These are phyloP conservation scores for Phyllosticta paracitricarpa DNA, from an alignment of 2,329 filamentous ascomycete species.

Conservation along the genomic window DNA sequence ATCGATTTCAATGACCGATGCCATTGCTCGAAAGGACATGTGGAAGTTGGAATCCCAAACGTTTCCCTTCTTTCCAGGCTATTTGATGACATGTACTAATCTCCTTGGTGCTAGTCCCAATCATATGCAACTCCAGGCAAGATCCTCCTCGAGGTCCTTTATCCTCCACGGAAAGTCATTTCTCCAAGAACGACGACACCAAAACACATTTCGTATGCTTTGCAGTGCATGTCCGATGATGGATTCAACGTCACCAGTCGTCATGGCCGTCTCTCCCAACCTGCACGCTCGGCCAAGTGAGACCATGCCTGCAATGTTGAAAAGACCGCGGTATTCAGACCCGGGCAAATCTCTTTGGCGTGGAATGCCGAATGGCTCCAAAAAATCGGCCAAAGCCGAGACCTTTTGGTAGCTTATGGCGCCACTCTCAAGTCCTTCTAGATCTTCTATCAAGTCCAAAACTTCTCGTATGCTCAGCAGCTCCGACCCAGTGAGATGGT, in stretches of 20 bases:
- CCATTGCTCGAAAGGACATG: too few relatives aligned
- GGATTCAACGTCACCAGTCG: not conserved
- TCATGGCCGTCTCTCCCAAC: constrained; percentile 6
- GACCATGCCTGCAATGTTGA: constrained; percentile 1
- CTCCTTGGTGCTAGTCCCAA: not conserved
- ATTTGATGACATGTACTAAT: not conserved
- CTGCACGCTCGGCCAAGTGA: constrained; percentile 1
- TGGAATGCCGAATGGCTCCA: not conserved
- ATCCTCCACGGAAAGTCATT: not conserved
- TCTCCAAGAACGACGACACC: not conserved
- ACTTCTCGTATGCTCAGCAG: constrained; percentile 2
- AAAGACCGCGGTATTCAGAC: not conserved
- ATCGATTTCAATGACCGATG: too few relatives aligned
- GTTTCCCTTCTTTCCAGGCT: not conserved
- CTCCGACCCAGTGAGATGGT: constrained; percentile 7
- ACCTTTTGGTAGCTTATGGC: not conserved
- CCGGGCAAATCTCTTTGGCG: not conserved
- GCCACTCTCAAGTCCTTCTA: not conserved
- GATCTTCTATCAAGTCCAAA: not conserved
- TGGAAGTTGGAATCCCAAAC: too few relatives aligned
- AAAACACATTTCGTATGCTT: not conserved
- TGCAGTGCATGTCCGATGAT: constrained; percentile 1
- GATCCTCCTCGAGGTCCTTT: not conserved
- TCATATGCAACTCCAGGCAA: not conserved
- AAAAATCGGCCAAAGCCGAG: not conserved